Evolutionary conservation across 2,329 filamentous ascomycete genomes (phyloP).

Genomic region (Didymella glomerata): DNA sequence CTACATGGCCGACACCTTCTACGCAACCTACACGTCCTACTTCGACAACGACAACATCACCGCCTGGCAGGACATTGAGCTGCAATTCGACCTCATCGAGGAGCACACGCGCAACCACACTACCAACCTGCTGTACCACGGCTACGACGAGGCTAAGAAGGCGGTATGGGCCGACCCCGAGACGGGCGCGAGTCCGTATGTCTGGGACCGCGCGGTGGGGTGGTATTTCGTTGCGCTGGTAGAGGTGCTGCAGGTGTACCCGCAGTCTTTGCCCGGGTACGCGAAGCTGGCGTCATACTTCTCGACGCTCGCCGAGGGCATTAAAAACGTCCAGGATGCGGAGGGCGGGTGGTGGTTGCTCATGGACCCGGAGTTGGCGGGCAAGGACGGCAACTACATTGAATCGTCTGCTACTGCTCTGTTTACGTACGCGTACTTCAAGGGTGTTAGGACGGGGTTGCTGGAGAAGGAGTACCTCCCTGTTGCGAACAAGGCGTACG

Average conservation of each 20-base stretch:
- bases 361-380: constrained; percentile 60
- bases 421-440: constrained; percentile 50
- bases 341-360: constrained; percentile 67
- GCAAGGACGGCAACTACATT: constrained; percentile 64
- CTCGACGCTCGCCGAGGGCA: constrained; percentile 52
- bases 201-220: constrained; percentile 51
- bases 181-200: constrained; percentile 49
- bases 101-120: constrained; percentile 47
- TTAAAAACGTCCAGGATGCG: constrained; percentile 55
- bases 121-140: constrained; percentile 46
- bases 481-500: constrained; percentile 56
- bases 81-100: constrained; percentile 50
- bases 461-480: constrained; percentile 49
- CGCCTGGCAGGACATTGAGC: constrained; percentile 56
- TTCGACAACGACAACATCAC: constrained; percentile 51
- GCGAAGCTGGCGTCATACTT: constrained; percentile 53
- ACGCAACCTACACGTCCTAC: constrained; percentile 50
- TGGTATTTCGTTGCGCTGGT: constrained; percentile 54
- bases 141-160: constrained; percentile 47
- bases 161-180: constrained; percentile 49
- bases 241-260: constrained; percentile 60
- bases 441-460: constrained; percentile 46
- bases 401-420: constrained; percentile 68
- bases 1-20: constrained; percentile 53
- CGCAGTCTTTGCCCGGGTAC: constrained; percentile 50